These are phyloP conservation scores for Rubus idaeus DNA, from an alignment of 306 rosid genomes.

Conservation along the genomic window DNA sequence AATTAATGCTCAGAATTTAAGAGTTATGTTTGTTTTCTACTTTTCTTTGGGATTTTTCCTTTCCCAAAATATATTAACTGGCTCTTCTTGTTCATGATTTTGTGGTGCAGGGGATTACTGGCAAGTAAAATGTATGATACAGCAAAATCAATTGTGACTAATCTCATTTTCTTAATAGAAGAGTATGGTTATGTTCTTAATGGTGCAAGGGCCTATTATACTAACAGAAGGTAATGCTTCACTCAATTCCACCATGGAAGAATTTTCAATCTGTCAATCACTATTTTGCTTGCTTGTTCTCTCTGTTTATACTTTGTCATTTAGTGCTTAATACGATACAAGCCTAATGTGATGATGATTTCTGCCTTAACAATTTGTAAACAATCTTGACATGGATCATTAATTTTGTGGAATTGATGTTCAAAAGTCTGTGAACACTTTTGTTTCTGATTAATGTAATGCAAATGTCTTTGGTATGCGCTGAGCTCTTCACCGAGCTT, in stretches of 20 bases:
- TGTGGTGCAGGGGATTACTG: constrained; percentile 64
- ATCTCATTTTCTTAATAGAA: constrained; percentile 63
- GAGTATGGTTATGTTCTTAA: constrained; percentile 81
- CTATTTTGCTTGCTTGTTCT: constrained; percentile 4
- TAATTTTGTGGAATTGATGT: neutral
- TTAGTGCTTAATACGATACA: neutral
- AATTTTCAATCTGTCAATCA: neutral
- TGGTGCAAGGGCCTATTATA: constrained; percentile 86
- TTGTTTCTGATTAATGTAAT: neutral
- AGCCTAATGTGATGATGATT: neutral
- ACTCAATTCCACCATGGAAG: neutral
- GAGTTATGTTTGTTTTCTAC: neutral
- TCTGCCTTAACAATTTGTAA: neutral
- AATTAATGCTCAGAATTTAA: neutral
- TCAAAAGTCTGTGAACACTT: neutral
- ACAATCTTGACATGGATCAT: neutral
- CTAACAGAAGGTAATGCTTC: constrained; percentile 69
- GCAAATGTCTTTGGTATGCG: neutral
- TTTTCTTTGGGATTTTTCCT: too few species aligned
- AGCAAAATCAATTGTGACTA: constrained; percentile 61
- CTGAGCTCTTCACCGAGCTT: neutral
- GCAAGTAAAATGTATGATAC: constrained; percentile 82
- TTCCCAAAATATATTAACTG: neutral
- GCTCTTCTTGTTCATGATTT: neutral
- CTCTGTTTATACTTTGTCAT: neutral